Base-by-base conservation (phyloP, 108 stramenopile genomes). In the Asterionellopsis glacialis region DNA sequence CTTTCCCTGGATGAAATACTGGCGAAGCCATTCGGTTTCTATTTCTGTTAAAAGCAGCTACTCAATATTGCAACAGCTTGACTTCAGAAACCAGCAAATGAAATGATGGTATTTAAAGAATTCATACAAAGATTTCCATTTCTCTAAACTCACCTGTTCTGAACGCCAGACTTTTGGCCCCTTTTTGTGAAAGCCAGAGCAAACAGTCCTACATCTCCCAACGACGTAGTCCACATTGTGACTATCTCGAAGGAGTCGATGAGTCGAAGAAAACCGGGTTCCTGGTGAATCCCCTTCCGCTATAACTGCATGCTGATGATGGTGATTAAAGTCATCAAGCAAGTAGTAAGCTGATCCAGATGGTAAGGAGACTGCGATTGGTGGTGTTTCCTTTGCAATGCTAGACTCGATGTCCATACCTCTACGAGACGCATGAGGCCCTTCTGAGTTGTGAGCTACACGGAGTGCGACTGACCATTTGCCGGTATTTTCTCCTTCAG, bases 281-380 rank as follows among this genome's bases (percentile, higher is more conserved):
- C 38, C 61, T 1, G 47, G 41, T 22, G 42, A 45, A 15, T 78
- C 57, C 19, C 76, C 64, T 11, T 63, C 64, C 11, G 68, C 63
- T 1, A 83, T 55, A 6, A 87, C 85, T 0, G 82, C 69, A 63
- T 87, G 85, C 56, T 89, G 84, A 63, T 84, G 82, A 45, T 81
- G 78, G 57, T 85, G 84, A 59, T 94, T 94, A 73, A 90, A 88
- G 55, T 94, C 90, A 53, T 91, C 93, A 51, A 94, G 58, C 59
- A 94, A 41, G 67, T 87, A 94, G 47, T 94, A 94, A 10, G 73
- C 65, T n/a, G 78, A 64, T 40, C 77, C 75, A 33, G 82, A 74
- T 11, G 82, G 82, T 26, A 83, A 53, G 1, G 74, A 79, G 15
- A 64, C 60, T 1, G 71, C 53, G 15, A 83, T 63, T 23, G 76